These are phyloP conservation scores for Gloeostereum incarnatum DNA, from an alignment of 768 basidiomycete genomes.

Conservation along the genomic window DNA sequence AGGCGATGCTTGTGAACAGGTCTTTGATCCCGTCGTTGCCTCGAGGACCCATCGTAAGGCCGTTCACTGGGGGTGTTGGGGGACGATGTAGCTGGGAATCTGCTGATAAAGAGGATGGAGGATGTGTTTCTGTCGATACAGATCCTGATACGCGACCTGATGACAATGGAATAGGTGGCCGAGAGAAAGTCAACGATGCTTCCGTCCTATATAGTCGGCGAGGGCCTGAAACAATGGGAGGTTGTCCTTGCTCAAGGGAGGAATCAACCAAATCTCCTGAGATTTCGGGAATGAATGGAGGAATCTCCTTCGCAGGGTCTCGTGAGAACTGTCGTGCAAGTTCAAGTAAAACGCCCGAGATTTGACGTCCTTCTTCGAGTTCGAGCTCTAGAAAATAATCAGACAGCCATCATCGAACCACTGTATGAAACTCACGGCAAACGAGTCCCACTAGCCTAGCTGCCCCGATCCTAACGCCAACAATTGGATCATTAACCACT, in stretches of 20 bases:
- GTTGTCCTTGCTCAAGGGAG: neutral
- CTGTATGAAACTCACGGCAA: conserved; percentile 33
- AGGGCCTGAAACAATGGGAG: neutral
- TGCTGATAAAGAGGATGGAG: neutral
- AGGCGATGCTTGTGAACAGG: neutral
- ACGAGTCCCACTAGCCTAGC: conserved; percentile 60
- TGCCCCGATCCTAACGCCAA: conserved; percentile 81
- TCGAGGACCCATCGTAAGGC: neutral
- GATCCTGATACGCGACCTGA: neutral
- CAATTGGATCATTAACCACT: conserved; percentile 58
- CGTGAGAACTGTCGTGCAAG: conserved; percentile 38
- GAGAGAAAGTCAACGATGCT: conserved; percentile 29
- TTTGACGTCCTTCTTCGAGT: conserved; percentile 4
- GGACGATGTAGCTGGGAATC: neutral
- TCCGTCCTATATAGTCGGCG: conserved; percentile 15
- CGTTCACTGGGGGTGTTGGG: neutral
- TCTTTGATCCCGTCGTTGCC: neutral
- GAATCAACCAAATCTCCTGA: neutral
- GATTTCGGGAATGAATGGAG: conserved; percentile 40
- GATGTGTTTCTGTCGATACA: neutral
- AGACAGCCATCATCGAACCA: neutral
- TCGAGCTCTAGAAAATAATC: conserved; percentile 3
- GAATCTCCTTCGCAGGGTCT: conserved; percentile 55
- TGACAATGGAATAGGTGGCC: conserved; percentile 19
- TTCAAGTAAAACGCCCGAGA: conserved; percentile 24